Conservation (phyloP, 1,284 basidiomycete genomes). For the Pseudozyma hubeiensis region DNA sequence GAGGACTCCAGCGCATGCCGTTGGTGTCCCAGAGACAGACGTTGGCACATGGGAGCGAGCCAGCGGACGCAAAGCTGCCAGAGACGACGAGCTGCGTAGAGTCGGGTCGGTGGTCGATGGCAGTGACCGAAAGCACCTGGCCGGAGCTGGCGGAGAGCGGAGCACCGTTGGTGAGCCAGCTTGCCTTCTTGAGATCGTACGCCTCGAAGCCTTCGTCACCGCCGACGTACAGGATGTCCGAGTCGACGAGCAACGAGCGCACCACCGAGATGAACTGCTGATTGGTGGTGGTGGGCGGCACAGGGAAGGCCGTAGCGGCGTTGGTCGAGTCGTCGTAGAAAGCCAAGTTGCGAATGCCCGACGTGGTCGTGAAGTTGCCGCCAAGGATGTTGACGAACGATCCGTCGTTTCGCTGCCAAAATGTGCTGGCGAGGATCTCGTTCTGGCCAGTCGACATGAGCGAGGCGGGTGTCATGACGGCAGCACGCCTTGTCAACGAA, state of each 20-base stretch:
- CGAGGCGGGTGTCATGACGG: constrained; percentile 65
- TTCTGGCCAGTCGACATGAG: constrained; percentile 76
- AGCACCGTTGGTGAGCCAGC: constrained; percentile 54
- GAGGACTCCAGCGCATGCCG: constrained; percentile 80
- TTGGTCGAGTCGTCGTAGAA: constrained; percentile 76
- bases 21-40: constrained; percentile 82
- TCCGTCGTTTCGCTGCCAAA: constrained; percentile 81
- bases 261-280: constrained; percentile 71
- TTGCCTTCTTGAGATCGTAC: constrained; percentile 52
- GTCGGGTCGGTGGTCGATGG: constrained; percentile 78
- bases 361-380: constrained; percentile 83
- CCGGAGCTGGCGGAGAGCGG: constrained; percentile 38
- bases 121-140: constrained; percentile 77
- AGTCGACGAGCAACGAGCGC: constrained; percentile 70
- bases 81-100: constrained; percentile 81
- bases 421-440: constrained; percentile 84
- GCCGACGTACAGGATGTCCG: constrained; percentile 58
- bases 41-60: constrained; percentile 79
- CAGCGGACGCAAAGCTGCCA: constrained; percentile 85
- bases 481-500: constrained; percentile 45
- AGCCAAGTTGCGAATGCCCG: constrained; percentile 75
- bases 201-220: constrained; percentile 61
- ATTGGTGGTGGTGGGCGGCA: constrained; percentile 12
- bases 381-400: constrained; percentile 79
- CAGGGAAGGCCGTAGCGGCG: constrained; percentile 74